Evolutionary conservation across 2,329 filamentous ascomycete genomes (phyloP).

Genomic region (Phoma herbarum): DNA sequence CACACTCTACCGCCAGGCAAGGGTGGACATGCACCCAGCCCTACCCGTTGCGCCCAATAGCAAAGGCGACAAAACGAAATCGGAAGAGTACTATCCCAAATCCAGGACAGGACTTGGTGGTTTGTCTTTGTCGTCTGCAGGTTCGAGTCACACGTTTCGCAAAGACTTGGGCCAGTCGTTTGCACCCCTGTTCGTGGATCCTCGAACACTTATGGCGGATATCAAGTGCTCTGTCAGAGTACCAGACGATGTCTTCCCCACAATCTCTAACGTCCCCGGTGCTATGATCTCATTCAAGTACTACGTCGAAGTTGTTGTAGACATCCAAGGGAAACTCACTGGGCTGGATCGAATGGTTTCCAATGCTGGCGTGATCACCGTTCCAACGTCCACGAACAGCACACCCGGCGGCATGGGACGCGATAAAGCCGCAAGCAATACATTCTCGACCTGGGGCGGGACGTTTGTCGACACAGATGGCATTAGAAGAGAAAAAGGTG

Average conservation of each 20-base stretch:
- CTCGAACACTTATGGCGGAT: slow-evolving; percentile 76
- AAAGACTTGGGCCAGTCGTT: slow-evolving; percentile 93
- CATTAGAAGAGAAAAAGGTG: slow-evolving; percentile 86
- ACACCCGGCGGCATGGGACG: slow-evolving; percentile 43
- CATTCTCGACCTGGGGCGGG: slow-evolving; percentile 65
- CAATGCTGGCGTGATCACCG: slow-evolving; percentile 62
- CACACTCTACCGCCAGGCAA: slow-evolving; percentile 88
- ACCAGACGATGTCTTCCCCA: slow-evolving; percentile 90
- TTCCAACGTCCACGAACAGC: slow-evolving; percentile 53
- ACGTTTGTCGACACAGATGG: slow-evolving; percentile 88
- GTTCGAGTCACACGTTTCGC: slow-evolving; percentile 90
- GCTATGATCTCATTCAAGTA: slow-evolving; percentile 97
- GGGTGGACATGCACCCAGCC: slow-evolving; percentile 80
- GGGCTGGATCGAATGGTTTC: slow-evolving; percentile 74
- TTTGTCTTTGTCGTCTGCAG: slow-evolving; percentile 83
- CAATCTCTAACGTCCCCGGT: slow-evolving; percentile 87
- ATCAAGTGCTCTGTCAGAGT: slow-evolving; percentile 85
- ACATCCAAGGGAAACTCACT: slow-evolving; percentile 85
- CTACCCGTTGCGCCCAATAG: slow-evolving; percentile 69
- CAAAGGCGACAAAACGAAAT: slow-evolving; percentile 73
- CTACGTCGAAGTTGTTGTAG: slow-evolving; percentile 89
- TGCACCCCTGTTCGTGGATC: slow-evolving; percentile 87
- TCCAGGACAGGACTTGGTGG: slow-evolving; percentile 88
- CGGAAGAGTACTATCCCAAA: slow-evolving; percentile 85
- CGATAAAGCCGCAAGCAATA: slow-evolving; percentile 54